These are phyloP conservation scores for Triticum aestivum DNA, from an alignment of 176 grass and related monocot species.

Conservation along the genomic window DNA sequence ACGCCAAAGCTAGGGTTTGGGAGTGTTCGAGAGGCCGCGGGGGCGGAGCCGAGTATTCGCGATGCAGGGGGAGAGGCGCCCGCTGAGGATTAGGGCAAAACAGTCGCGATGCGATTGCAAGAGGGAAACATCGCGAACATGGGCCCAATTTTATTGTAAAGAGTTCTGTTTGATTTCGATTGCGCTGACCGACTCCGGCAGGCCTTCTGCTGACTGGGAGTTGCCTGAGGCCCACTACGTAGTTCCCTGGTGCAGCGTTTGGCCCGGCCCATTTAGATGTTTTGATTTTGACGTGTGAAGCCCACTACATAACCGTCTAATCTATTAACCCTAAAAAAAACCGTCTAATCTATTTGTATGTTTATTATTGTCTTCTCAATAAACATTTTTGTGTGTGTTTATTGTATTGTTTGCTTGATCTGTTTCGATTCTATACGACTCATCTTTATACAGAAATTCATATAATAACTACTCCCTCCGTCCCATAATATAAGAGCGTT, in stretches of 20 bases:
- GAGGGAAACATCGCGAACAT: background rate
- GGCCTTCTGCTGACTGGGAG: too few species aligned
- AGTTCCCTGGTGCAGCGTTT: background rate
- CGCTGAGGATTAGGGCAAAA: slow-evolving; percentile 30
- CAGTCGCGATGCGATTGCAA: background rate
- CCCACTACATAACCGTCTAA: too few species aligned
- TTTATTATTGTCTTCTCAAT: too few species aligned
- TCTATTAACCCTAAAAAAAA: too few species aligned
- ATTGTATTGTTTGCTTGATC: too few species aligned
- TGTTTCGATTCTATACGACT: too few species aligned
- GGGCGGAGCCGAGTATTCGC: background rate
- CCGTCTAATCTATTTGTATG: too few species aligned
- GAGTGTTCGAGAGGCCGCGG: slow-evolving; percentile 31
- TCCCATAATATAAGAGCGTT: too few species aligned
- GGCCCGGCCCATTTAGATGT: background rate
- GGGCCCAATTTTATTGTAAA: background rate
- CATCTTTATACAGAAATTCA: too few species aligned
- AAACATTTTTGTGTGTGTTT: too few species aligned
- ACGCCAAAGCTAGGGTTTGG: slow-evolving; percentile 51
- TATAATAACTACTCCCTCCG: too few species aligned
- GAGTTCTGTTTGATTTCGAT: background rate
- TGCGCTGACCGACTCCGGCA: background rate
- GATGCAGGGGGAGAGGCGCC: background rate
- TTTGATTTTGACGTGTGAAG: background rate
- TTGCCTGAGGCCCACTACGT: background rate